Percentiles rank a stretch among this genome's conserved stretches.
Evolutionary conservation across 306 rosid species (phyloP).

Genomic region (Prunus davidiana): DNA sequence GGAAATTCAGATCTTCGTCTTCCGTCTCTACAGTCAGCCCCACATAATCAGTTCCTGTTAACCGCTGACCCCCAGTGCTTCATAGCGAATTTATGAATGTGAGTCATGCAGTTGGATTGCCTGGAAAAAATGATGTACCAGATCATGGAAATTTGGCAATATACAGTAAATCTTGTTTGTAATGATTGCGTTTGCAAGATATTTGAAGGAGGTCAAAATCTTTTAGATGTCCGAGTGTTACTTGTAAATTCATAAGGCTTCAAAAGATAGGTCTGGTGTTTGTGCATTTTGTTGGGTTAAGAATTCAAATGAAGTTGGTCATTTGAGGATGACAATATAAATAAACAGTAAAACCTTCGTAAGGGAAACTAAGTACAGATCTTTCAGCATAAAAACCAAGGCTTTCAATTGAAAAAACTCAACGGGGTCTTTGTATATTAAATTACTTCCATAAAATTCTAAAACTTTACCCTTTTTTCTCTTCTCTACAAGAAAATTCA

Average conservation of each 20-base stretch:
- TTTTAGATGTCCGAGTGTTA: neutral
- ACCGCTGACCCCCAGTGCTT: neutral
- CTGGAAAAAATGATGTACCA: neutral
- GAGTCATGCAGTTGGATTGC: neutral
- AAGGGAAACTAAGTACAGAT: neutral
- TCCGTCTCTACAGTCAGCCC: neutral
- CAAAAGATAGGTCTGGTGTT: too few relatives aligned
- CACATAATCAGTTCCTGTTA: neutral
- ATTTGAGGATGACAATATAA: too few relatives aligned
- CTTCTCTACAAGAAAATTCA: neutral
- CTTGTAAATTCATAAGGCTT: too few relatives aligned
- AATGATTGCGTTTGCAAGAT: neutral
- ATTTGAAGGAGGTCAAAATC: neutral
- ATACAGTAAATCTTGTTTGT: neutral
- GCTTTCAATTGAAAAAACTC: too few relatives aligned
- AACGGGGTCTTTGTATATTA: neutral
- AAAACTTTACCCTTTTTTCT: too few relatives aligned
- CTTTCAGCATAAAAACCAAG: too few relatives aligned
- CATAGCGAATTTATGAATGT: neutral
- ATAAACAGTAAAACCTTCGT: neutral
- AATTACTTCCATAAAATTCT: neutral
- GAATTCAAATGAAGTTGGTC: too few relatives aligned
- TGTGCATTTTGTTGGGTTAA: too few relatives aligned
- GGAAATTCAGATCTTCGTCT: conserved; percentile 22
- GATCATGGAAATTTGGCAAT: neutral